phyloP scores from a whole-genome alignment of 148 eudicot genomes.

The Spergularia bocconei region DNA sequence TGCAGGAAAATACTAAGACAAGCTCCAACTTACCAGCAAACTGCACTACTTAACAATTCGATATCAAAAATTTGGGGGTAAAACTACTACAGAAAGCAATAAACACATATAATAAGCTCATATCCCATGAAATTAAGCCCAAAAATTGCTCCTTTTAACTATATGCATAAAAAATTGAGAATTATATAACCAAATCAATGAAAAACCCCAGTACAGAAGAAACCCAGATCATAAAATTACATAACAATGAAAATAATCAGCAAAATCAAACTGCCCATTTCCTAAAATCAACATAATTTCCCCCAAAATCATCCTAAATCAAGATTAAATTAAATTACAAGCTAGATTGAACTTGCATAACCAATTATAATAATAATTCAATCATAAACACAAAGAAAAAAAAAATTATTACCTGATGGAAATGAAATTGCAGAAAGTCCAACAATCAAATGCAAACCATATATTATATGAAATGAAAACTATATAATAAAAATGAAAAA shows the following conservation, averaged over 20 bases:
- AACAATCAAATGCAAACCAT: slow-evolving; percentile 11
- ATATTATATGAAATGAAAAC: neutral
- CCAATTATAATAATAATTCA: neutral
- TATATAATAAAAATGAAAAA: neutral
- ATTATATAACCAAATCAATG: neutral
- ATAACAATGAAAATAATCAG: slow-evolving; percentile 5
- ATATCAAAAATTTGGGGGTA: neutral
- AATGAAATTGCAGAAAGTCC: neutral
- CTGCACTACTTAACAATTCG: neutral
- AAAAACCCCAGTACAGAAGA: neutral
- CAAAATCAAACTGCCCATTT: neutral
- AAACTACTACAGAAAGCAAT: neutral
- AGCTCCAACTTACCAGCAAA: neutral
- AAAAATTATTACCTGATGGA: neutral
- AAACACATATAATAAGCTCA: neutral
- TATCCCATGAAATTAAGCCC: neutral
- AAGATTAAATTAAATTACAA: neutral
- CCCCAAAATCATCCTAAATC: too few species aligned
- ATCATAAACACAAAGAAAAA: neutral
- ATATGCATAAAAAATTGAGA: neutral
- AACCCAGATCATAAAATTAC: neutral
- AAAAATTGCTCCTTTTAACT: neutral
- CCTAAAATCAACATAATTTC: neutral
- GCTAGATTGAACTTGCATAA: slow-evolving; percentile 6
- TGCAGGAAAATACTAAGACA: neutral